These are phyloP conservation scores for Picea engelmannii DNA, from an alignment of 83 land plant species.

Conservation along the genomic window DNA sequence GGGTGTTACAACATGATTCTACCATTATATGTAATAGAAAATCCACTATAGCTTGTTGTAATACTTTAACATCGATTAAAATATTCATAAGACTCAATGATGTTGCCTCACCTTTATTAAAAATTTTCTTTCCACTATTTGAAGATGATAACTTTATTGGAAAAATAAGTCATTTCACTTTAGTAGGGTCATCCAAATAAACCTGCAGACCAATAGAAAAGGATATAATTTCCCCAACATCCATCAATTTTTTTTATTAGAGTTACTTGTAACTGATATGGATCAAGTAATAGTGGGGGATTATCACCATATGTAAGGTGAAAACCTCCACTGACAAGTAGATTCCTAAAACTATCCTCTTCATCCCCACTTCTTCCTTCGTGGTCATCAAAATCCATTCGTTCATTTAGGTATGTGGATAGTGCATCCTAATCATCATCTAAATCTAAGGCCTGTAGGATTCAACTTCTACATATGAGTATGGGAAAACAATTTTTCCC, in stretches of 20 bases:
- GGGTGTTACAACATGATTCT: conserved; percentile 30
- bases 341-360: conserved; percentile 91
- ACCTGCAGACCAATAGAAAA: conserved; percentile 93
- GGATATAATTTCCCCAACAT: conserved; percentile 96
- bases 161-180: conserved; percentile 90
- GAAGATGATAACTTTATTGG: conserved; percentile 78
- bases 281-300: conserved; percentile 49
- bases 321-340: conserved; percentile 91
- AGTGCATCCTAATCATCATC: conserved; percentile 98
- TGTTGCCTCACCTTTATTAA: conserved; percentile 59
- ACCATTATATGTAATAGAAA: conserved; percentile 97
- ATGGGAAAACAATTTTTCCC: not conserved
- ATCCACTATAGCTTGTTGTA: conserved; percentile 97
- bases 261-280: conserved; percentile 90
- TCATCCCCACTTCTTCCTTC: conserved; percentile 96
- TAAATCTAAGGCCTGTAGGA: conserved; percentile 82
- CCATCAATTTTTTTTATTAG: conserved; percentile 89
- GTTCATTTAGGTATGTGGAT: conserved; percentile 96
- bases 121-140: conserved; percentile 60
- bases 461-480: not conserved
- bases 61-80: conserved; percentile 96
- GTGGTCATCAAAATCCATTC: conserved; percentile 92
- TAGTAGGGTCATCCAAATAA: conserved; percentile 95
- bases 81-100: conserved; percentile 95
- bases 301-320: conserved; percentile 94